Evolutionary conservation across 2,329 filamentous ascomycete species (phyloP), one percentile per base, ranked within the genome.

Genomic region (Colletotrichum sp.): DNA sequence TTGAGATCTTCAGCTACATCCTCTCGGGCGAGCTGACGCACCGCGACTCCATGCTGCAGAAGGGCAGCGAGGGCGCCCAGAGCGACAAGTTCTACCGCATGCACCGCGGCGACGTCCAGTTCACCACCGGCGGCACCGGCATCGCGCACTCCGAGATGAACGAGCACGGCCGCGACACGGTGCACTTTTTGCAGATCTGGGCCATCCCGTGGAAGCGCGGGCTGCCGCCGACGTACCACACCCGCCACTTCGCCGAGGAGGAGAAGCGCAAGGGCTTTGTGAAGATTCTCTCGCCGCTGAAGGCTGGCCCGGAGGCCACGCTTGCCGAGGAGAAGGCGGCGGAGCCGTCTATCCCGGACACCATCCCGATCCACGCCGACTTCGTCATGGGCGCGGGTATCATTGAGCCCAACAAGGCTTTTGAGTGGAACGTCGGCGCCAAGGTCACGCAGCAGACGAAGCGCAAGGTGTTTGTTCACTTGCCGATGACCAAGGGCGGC

Each of bases 111-210:
- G 95, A 98, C 83, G 94, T 98, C 60, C 95, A 98, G 82, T 98
- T 98, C 84, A 98, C 95, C 12, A 96, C 93, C 16, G 95, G 94
- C n/a, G 95, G 95, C 71, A 95, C 92, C 7, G 92, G 92, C 80
- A 91, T 98, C 80, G 91, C 95, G 3, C 95, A 98, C 84, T 94
- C 92, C 9, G 95, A 98, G 85, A 92, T 93, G 85, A 97, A 96
- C 84, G 93, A 97, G 85, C 92, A 95, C 82, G 83, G 86, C 69
- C 85, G 89, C 16, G 91, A 94, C 60, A 92, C 93, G 28, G 94
- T 95, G 15, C 95, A 98, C 82, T 98, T 98, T 82, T 86, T 98
- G 39, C 95, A 98, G 85, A 98, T 98, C 80, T 98, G 95, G 95
- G 95, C 93, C 2, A 87, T 95, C 66, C 95, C 95, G 0, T 96